Evolutionary conservation across 139 green algal species (phyloP).

Genomic region (Monoraphidium neglectum): DNA sequence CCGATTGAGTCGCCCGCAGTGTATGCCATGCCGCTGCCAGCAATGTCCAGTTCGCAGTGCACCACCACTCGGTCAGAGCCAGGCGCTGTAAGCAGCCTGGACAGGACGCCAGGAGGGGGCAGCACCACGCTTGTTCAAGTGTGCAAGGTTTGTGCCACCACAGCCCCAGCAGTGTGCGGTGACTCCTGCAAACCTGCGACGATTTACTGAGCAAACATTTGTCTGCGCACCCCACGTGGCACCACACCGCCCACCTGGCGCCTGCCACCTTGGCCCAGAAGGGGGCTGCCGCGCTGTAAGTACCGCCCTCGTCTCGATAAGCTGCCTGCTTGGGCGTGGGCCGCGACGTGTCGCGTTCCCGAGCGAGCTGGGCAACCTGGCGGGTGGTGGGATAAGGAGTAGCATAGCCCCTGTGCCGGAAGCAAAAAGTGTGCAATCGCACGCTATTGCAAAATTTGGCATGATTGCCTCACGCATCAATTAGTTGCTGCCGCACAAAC

Average conservation of each 20-base stretch:
- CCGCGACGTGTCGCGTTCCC: slow-evolving; percentile 9
- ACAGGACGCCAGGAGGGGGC: neutral
- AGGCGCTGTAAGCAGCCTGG: slow-evolving; percentile 52
- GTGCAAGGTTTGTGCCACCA: too few species aligned
- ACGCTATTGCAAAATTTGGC: too few species aligned
- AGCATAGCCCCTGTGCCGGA: too few species aligned
- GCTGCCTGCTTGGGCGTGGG: slow-evolving; percentile 37
- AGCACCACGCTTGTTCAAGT: too few species aligned
- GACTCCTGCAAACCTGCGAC: too few species aligned
- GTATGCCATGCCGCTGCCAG: slow-evolving; percentile 69
- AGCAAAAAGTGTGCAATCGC: too few species aligned
- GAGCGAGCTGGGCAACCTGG: slow-evolving; percentile 16
- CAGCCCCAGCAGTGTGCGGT: too few species aligned
- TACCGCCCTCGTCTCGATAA: slow-evolving; percentile 47
- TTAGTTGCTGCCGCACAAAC: too few species aligned
- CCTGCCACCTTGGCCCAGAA: slow-evolving; percentile 65
- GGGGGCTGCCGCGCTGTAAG: slow-evolving; percentile 62
- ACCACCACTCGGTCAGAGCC: slow-evolving; percentile 82
- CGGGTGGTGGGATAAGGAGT: too few species aligned
- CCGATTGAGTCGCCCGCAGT: slow-evolving; percentile 87
- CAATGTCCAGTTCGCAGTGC: slow-evolving; percentile 84
- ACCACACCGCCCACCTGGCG: slow-evolving; percentile 45
- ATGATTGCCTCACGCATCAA: too few species aligned
- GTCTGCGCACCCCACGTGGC: too few species aligned
- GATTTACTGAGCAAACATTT: too few species aligned